Base-by-base conservation (phyloP, 108 stramenopile species). In the Cyclostephanos invisitatus region DNA sequence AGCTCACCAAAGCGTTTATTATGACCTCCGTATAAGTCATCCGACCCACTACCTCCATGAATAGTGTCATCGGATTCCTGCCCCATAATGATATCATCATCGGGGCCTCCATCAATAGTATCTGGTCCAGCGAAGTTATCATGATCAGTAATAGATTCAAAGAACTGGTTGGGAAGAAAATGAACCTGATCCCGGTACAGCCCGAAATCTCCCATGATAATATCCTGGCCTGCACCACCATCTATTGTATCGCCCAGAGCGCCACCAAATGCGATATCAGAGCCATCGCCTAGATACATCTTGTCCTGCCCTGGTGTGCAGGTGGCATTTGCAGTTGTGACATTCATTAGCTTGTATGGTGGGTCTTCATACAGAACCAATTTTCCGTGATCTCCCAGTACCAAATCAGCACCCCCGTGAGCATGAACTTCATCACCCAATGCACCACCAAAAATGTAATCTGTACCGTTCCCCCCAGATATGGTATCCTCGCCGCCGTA, bases 201-300 rank as follows among this genome's bases (percentile, higher is more conserved):
- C 10, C 64, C 73, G 35, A 78, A 78, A 42, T 78, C 77, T 11
- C 77, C 77, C 20, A 78, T 15, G 44, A 78, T 78, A 14, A 73
- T 42, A 35, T 78, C 77, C 48, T 72, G 72, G 1, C 72, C 77
- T 3, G 36, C 64, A 36, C 65, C 61, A 10, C 77, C 77, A 22
- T 67, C 44, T 14, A 78, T 78, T 17, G 44, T 51, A 40, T 78
- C 77, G 27, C 47, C 47, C 38, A 42, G 27, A 21, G 71, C 71
- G 24, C 77, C 77, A 20, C 77, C 77, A 72, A 78, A 78, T 8
- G 71, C 77, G 63, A 78, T 72, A 32, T 78, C 77, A 38, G 71
- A 55, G 7, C 71, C 71, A 40, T 17, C 38, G 0, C 77, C 77
- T 4, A 78, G 62, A n/a, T 66, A 29, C 17, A 78, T 72, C 6